Conservation (phyloP, 169 alveolate species). For the Eimeria sp. region DNA sequence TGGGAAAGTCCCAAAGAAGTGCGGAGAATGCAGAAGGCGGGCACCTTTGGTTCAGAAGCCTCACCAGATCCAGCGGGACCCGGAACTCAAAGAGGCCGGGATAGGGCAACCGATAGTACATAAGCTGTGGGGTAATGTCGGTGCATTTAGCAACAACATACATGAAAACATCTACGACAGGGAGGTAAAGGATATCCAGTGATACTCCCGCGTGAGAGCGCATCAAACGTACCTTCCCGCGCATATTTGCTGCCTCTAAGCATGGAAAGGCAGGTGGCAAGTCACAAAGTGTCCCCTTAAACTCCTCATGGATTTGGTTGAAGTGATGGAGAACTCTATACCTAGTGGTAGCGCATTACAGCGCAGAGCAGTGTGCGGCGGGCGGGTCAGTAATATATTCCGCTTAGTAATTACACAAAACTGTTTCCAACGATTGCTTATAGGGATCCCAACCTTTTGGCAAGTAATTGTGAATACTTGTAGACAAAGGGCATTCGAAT, state of each 20-base stretch:
- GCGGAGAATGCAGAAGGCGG: background rate
- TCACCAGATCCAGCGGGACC: background rate
- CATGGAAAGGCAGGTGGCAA: constrained; percentile 25
- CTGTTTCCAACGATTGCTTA: background rate
- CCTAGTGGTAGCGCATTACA: constrained; percentile 22
- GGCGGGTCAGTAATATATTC: background rate
- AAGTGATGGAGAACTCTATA: constrained; percentile 11
- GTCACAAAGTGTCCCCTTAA: background rate
- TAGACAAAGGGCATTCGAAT: constrained; percentile 52
- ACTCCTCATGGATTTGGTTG: constrained; percentile 12
- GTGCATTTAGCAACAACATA: background rate
- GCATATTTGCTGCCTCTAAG: constrained; percentile 15
- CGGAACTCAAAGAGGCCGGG: background rate
- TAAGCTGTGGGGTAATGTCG: background rate
- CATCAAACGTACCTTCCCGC: constrained; percentile 14
- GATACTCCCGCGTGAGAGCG: too few species aligned
- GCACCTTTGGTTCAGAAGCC: background rate
- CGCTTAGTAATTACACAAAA: background rate
- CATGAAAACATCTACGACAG: background rate
- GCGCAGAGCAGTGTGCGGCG: background rate
- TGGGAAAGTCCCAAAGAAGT: background rate
- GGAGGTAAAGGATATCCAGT: background rate
- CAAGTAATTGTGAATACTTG: constrained; percentile 22
- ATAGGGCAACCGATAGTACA: background rate
- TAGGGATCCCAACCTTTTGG: constrained; percentile 17